Base-by-base conservation (phyloP, 495 filamentous ascomycete species). In the Penicillium bialowiezense region DNA sequence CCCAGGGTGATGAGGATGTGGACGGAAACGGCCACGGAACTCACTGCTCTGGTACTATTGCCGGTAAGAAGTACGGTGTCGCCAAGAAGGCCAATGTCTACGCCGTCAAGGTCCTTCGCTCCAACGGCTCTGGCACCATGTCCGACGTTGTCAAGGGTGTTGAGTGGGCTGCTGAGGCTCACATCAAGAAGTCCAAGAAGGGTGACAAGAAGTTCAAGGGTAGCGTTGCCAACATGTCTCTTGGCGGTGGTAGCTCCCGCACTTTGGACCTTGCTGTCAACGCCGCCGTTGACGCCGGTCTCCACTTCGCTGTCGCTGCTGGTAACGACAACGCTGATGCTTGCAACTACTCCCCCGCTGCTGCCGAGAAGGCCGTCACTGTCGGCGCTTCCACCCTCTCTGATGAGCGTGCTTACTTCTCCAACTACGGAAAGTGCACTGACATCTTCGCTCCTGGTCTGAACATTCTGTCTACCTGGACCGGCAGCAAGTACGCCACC, bases 11-110 rank as follows among this genome's bases (percentile, higher is more conserved):
- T 62, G 83, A 74, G 34, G 95, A 99, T 67, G 74, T 80, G 43
- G 95, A 99, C 76, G 95, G 95, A 68, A 99, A 99, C 59, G 95
- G 95, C 44, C 95, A 99, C 78, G 95, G 95, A 59, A 99, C 95
- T 55, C 95, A 99, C 80, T 99, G 95, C 80, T 97, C 95, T 48
- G 95, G 95, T 55, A 99, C 95, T 33, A 84, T 97, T 59, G 95
- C 87, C 49, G 95, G 95, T 67, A 93, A 92, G 81, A 97, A 96
- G 77, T 97, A 93, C 67, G 95, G 95, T 82, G 93, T 99, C 51
- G 90, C 95, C 59, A 99, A 99, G 86, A 96, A 96, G 81, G 95
- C 95, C 62, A 88, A 88, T 53, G 77, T 99, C 64, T 88, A 90
- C 62, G 95, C 95, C 50, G 90, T 99, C 72, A 99, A 99, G 82